phyloP scores from a whole-genome alignment of 164 flowering plant species.

The Warburgia ugandensis region DNA sequence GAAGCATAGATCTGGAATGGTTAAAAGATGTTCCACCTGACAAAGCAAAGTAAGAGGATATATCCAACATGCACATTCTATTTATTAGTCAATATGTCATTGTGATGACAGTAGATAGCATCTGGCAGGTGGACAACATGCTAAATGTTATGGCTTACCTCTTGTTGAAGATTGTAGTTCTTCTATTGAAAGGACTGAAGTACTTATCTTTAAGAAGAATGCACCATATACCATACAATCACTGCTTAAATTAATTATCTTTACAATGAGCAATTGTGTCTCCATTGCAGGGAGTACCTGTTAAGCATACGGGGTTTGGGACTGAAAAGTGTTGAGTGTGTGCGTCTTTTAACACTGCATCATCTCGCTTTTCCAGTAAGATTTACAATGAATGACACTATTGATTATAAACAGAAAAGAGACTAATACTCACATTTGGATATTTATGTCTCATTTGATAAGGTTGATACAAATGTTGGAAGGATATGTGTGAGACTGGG shows the following conservation, averaged over 20 bases:
- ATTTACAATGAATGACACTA: neutral
- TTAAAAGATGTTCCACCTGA: constrained; percentile 90
- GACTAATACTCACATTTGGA: neutral
- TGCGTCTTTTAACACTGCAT: constrained; percentile 88
- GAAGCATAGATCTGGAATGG: constrained; percentile 94
- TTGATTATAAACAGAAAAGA: neutral
- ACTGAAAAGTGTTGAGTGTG: constrained; percentile 93
- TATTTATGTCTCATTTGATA: constrained; percentile 2
- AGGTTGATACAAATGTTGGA: constrained; percentile 95
- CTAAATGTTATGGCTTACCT: too few relatives aligned
- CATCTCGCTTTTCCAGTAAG: constrained; percentile 98
- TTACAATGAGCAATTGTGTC: too few relatives aligned
- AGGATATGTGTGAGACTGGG: constrained; percentile 81
- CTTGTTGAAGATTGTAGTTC: too few relatives aligned
- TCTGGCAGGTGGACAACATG: too few relatives aligned
- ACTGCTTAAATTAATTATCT: too few relatives aligned
- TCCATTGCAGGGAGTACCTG: constrained; percentile 56
- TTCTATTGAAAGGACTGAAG: too few relatives aligned
- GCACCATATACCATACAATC: too few relatives aligned
- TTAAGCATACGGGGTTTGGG: constrained; percentile 87
- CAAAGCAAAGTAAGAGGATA: constrained; percentile 96
- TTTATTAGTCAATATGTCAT: too few relatives aligned
- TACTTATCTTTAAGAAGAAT: too few relatives aligned
- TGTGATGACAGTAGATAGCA: too few relatives aligned
- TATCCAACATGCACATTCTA: neutral